A percentile compares a stretch with the other conserved stretches of the same genome.
Conservation (phyloP, 2,329 filamentous ascomycete species). For the Trichoderma oligosporum region DNA sequence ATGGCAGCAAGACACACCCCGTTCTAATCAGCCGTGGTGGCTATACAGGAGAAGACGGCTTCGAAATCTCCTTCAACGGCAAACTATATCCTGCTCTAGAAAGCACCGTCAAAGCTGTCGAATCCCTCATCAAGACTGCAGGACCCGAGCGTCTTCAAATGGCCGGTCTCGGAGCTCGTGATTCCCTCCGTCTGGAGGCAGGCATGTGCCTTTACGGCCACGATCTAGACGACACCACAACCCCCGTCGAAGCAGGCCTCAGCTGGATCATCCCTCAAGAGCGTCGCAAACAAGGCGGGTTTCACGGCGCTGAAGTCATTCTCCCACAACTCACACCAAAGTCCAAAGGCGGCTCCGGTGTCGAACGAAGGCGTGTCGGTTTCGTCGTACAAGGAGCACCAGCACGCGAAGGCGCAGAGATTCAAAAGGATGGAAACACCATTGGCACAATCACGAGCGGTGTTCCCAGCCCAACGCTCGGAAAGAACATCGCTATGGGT, state of each 20-base stretch:
- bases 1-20: constrained; percentile 41
- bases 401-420: constrained; percentile 81
- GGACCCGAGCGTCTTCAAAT: constrained; percentile 63
- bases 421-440: constrained; percentile 62
- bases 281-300: constrained; percentile 64
- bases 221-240: constrained; percentile 77
- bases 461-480: constrained; percentile 79
- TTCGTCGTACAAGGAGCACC: constrained; percentile 81
- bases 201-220: constrained; percentile 99
- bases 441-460: constrained; percentile 85
- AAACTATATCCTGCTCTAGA: constrained; percentile 40
- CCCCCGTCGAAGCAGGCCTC: constrained; percentile 55
- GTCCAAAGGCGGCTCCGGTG: constrained; percentile 67
- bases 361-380: constrained; percentile 71
- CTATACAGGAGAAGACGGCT: constrained; percentile 97
- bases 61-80: constrained; percentile 78
- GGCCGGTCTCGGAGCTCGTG: constrained; percentile 84
- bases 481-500: constrained; percentile 94
- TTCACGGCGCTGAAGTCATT: constrained; percentile 79
- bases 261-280: constrained; percentile 82
- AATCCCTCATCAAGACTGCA: constrained; percentile 64
- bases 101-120: constrained; percentile 53
- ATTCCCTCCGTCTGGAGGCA: constrained; percentile 89
- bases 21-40: constrained; percentile 77
- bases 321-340: constrained; percentile 70